Percentiles rank a stretch among this genome's conserved stretches.
Evolutionary conservation across 768 basidiomycete species (phyloP).

Genomic region (Termitomyces eurrhizus): DNA sequence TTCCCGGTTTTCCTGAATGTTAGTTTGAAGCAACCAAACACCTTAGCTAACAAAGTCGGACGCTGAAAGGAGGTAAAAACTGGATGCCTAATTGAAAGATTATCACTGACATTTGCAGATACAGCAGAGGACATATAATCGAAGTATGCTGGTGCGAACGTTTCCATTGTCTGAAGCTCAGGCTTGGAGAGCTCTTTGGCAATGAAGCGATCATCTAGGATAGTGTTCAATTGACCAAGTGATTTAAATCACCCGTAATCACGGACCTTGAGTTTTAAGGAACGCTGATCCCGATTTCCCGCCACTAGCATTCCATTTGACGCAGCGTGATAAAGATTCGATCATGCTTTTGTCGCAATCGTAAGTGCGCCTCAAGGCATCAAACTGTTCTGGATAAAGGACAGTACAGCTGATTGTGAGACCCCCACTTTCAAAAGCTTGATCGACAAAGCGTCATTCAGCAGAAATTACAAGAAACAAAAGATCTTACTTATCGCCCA

Average conservation of each 20-base stretch:
- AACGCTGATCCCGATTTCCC: conserved; percentile 98
- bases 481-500: conserved; percentile 71
- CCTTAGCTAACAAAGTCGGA: conserved; percentile 92
- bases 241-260: neutral
- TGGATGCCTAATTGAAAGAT: conserved; percentile 3
- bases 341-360: conserved; percentile 94
- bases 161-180: conserved; percentile 93
- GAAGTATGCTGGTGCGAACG: conserved; percentile 96
- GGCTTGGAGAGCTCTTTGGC: conserved; percentile 91
- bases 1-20: conserved; percentile 81
- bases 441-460: neutral
- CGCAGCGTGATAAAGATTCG: conserved; percentile 88
- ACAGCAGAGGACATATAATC: conserved; percentile 97
- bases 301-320: conserved; percentile 94
- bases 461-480: conserved; percentile 5
- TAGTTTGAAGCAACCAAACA: conserved; percentile 95
- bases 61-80: conserved; percentile 45
- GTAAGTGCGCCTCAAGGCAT: conserved; percentile 86
- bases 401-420: conserved; percentile 91
- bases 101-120: conserved; percentile 63
- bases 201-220: conserved; percentile 93
- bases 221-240: conserved; percentile 2
- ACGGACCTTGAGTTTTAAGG: conserved; percentile 85
- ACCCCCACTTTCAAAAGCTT: conserved; percentile 88
- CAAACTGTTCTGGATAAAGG: conserved; percentile 96